These are phyloP conservation scores for Cladosporium sp. DNA, from an alignment of 2,329 filamentous ascomycete species.

Conservation along the genomic window DNA sequence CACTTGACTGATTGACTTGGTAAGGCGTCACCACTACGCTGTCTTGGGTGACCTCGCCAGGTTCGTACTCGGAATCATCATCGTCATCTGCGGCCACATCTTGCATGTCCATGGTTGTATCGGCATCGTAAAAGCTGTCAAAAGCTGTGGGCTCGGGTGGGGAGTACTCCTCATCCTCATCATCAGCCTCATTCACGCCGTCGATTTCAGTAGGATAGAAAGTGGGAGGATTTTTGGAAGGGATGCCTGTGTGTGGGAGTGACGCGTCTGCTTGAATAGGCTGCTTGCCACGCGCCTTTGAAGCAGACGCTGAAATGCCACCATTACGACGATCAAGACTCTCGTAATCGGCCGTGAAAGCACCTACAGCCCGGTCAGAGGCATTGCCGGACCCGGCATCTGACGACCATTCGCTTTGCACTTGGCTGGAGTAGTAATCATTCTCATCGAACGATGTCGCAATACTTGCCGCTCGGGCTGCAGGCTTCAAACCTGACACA, in stretches of 20 bases:
- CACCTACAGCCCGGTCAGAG: conserved; percentile 42
- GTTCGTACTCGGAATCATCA: conserved; percentile 34
- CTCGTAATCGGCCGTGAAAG: conserved; percentile 26
- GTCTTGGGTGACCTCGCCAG: conserved; percentile 30
- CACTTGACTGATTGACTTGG: conserved; percentile 13
- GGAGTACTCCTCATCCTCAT: conserved; percentile 31
- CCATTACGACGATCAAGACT: conserved; percentile 14
- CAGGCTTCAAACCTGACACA: conserved; percentile 53
- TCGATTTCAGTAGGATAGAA: conserved; percentile 16
- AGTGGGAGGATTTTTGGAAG: conserved; percentile 13
- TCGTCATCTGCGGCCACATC: conserved; percentile 19
- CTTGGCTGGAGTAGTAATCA: conserved; percentile 91
- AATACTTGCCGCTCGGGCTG: conserved; percentile 53
- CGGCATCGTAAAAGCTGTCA: conserved; percentile 19
- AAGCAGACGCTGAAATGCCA: conserved; percentile 4
- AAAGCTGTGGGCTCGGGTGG: conserved; percentile 25
- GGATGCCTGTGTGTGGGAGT: not conserved
- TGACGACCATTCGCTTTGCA: conserved; percentile 65
- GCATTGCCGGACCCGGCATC: conserved; percentile 39
- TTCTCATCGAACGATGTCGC: conserved; percentile 82
- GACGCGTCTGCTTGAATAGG: conserved; percentile 14
- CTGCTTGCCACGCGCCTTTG: conserved; percentile 17
- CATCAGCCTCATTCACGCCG: conserved; percentile 22
- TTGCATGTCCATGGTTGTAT: conserved; percentile 15
- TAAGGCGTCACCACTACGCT: conserved; percentile 16